Evolutionary conservation across 2,329 filamentous ascomycete genomes (phyloP), one percentile per base, ranked within the genome.

Genomic region (Aspergillus sp.): DNA sequence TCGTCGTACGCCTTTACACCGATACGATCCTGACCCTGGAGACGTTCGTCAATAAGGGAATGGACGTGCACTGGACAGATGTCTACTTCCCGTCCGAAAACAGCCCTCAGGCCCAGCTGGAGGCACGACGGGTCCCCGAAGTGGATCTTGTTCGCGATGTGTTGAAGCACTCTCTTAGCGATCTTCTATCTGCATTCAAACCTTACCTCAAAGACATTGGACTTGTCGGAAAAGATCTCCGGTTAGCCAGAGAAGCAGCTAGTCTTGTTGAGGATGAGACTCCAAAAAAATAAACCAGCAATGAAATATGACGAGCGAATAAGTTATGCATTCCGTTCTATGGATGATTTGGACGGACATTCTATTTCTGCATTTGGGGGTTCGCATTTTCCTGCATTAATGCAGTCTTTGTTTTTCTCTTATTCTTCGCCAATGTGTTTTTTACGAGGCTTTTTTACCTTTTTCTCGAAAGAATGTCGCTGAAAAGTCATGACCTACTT

Each of bases 61-160:
- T 78, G 12, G 81, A 85, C 1, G 75, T 86, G 3, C 91, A 95
- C 74, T 96, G 91, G 91, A 93, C 90, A 1, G 92, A 96, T 72
- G 78, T 90, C 2, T 80, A 84, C 18, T 84, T 85, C 58, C 71
- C 74, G 1, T 79, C 82, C 0, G 67, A 70, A 1, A 71, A 63
- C 42, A 61, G 72, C 20, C 67, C 70, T 9, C 65, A 70, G 29
- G 69, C 68, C 0, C 69, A 74, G 65, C 62, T 68, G 65, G 60
- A 67, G 45, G 74, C 77, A 22, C 76, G 77, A 52, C 75, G 73
- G 4, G 75, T 84, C 1, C 75, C 77, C 0, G 90, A 94, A 67
- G 87, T 96, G n/a, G 86, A 93, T 20, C 81, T 85, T 46, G 81
- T 96, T 11, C 65, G 91, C 49, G 77, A 82, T 16, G 84, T 85